A percentile compares a stretch with the other conserved stretches of the same genome.
phyloP scores from a whole-genome alignment of 2,329 filamentous ascomycete species.

The Fusarium secorum region DNA sequence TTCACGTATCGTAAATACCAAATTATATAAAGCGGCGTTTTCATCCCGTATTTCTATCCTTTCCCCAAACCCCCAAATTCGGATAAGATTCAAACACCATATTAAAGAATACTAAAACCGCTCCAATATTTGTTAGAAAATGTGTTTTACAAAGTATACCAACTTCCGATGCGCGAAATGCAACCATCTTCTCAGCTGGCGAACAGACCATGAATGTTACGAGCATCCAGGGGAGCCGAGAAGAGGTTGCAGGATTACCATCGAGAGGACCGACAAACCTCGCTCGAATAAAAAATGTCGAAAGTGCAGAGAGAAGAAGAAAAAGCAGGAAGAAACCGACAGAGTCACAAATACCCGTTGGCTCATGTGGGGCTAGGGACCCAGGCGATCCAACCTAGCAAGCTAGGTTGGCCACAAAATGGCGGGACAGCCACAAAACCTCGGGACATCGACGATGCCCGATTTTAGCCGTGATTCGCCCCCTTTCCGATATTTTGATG shows the following conservation, averaged over 20 bases:
- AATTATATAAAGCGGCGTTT: neutral
- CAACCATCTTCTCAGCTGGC: neutral
- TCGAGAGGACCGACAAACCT: neutral
- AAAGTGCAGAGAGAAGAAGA: neutral
- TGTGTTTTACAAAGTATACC: neutral
- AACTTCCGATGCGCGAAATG: neutral
- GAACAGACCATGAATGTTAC: neutral
- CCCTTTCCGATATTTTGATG: too few relatives aligned
- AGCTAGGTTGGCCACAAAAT: too few relatives aligned
- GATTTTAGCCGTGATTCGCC: too few relatives aligned
- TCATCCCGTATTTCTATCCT: neutral
- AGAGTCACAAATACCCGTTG: rapidly evolving
- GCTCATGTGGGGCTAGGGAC: too few relatives aligned
- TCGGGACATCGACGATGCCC: too few relatives aligned
- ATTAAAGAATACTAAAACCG: rapidly evolving
- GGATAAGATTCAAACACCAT: rapidly evolving
- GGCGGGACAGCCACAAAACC: too few relatives aligned
- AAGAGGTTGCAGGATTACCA: neutral
- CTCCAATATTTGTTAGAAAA: neutral
- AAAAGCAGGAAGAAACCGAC: rapidly evolving
- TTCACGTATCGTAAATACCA: neutral
- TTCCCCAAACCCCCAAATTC: rapidly evolving
- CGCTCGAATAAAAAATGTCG: rapidly evolving
- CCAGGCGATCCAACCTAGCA: too few relatives aligned
- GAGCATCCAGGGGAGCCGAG: neutral